These are phyloP conservation scores for Backusella liffmaniae DNA, from an alignment of 192 early-diverging fungal genomes.

Conservation along the genomic window DNA sequence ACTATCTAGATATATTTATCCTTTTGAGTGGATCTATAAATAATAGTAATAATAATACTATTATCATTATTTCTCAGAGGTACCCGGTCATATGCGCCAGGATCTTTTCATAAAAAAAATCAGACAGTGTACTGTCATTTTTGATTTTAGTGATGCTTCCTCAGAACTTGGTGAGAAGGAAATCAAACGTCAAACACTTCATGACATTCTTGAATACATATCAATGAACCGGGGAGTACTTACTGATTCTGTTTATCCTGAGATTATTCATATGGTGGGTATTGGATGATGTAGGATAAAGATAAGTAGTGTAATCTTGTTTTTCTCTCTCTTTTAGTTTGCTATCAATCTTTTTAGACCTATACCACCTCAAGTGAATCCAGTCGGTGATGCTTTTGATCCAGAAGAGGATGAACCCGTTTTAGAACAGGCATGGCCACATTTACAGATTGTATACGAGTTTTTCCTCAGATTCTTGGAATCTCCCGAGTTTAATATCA, in stretches of 20 bases:
- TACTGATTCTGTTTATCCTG: slow-evolving; percentile 76
- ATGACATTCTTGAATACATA: slow-evolving; percentile 84
- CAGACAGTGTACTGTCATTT: slow-evolving; percentile 76
- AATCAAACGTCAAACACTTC: slow-evolving; percentile 79
- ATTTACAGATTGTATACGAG: slow-evolving; percentile 89
- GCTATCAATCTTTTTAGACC: slow-evolving; percentile 83
- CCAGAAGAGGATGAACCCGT: slow-evolving; percentile 95
- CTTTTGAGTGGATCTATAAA: no score
- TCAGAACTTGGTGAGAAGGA: slow-evolving; percentile 83
- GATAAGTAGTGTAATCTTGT: not conserved
- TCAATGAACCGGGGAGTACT: slow-evolving; percentile 75
- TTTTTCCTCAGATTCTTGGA: slow-evolving; percentile 91
- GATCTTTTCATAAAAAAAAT: slow-evolving; percentile 83
- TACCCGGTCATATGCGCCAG: slow-evolving; percentile 65
- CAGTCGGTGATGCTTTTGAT: slow-evolving; percentile 86
- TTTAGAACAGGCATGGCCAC: slow-evolving; percentile 90
- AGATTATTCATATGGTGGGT: slow-evolving; percentile 80
- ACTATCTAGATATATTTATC: not conserved
- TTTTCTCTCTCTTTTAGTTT: slow-evolving; percentile 46
- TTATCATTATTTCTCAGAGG: slow-evolving; percentile 42
- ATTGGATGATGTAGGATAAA: not conserved
- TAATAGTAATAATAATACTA: not conserved
- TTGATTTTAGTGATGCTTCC: slow-evolving; percentile 83
- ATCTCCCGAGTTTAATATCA: slow-evolving; percentile 88
- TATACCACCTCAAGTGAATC: slow-evolving; percentile 87